Percentiles rank a stretch among this genome's conserved stretches.
These are phyloP conservation scores for Neodidymelliopsis sp. DNA, from an alignment of 2,329 filamentous ascomycete species.

Conservation along the genomic window DNA sequence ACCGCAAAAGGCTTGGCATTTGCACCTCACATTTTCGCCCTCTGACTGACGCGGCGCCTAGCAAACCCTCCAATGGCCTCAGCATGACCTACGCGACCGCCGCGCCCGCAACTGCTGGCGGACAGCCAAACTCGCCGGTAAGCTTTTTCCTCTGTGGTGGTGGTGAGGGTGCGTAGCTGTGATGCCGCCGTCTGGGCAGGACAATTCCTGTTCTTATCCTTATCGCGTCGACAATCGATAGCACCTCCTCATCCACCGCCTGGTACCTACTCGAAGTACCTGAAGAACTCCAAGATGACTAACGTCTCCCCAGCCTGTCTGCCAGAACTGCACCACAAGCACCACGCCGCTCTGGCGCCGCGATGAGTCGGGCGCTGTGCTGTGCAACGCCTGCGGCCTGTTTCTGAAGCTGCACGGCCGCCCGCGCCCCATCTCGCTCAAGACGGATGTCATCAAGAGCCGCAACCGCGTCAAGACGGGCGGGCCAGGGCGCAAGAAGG, in stretches of 20 bases:
- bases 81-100: slow-evolving; percentile 69
- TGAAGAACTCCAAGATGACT: background rate
- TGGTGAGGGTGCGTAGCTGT: slow-evolving; percentile 50
- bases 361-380: slow-evolving; percentile 92
- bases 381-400: slow-evolving; percentile 97
- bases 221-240: slow-evolving; percentile 54
- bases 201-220: slow-evolving; percentile 50
- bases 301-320: slow-evolving; percentile 77
- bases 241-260: slow-evolving; percentile 21
- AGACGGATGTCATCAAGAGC: slow-evolving; percentile 99
- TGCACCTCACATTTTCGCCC: slow-evolving; percentile 44
- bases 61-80: slow-evolving; percentile 56
- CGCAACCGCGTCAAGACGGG: slow-evolving; percentile 96
- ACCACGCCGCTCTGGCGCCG: slow-evolving; percentile 97
- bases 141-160: slow-evolving; percentile 39
- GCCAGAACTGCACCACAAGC: slow-evolving; percentile 94
- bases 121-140: slow-evolving; percentile 67
- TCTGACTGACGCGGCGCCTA: slow-evolving; percentile 34
- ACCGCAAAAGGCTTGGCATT: slow-evolving; percentile 39
- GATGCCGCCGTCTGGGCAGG: slow-evolving; percentile 25
- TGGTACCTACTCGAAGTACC: no score
- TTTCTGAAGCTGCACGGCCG: slow-evolving; percentile 97
- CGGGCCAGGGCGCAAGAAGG: slow-evolving; percentile 83
- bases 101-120: slow-evolving; percentile 70
- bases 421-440: slow-evolving; percentile 91